Conservation (phyloP, 2,329 filamentous ascomycete genomes). For the Aureobasidium sp. region DNA sequence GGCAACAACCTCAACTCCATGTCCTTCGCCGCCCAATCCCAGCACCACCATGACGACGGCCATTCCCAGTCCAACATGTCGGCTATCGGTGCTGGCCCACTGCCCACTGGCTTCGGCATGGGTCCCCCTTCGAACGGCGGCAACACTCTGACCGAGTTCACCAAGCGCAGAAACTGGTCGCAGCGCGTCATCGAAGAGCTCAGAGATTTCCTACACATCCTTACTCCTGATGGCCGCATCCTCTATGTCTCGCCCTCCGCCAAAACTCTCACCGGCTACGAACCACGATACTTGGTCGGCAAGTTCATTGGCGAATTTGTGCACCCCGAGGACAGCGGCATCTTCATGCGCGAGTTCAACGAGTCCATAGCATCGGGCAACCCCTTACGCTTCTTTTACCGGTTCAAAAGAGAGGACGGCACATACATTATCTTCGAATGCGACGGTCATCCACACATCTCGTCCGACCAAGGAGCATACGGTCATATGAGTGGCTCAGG, state of each 20-base stretch:
- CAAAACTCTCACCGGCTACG: constrained; percentile 66
- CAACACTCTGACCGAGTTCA: constrained; percentile 57
- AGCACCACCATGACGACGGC: constrained; percentile 3
- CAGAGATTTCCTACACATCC: constrained; percentile 78
- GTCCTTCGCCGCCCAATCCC: constrained; percentile 14
- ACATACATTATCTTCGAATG: constrained; percentile 76
- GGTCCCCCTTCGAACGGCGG: constrained; percentile 34
- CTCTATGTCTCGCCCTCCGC: constrained; percentile 79
- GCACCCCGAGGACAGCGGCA: constrained; percentile 73
- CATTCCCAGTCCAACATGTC: constrained; percentile 26
- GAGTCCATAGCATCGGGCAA: constrained; percentile 79
- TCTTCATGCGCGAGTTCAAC: constrained; percentile 82
- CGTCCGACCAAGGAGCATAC: constrained; percentile 49
- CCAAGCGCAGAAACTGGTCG: constrained; percentile 68
- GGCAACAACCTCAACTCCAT: constrained; percentile 18
- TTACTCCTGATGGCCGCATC: constrained; percentile 76
- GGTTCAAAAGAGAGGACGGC: constrained; percentile 67
- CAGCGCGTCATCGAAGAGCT: constrained; percentile 84
- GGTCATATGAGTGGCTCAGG: constrained; percentile 44
- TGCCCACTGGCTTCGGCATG: constrained; percentile 46
- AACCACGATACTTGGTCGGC: constrained; percentile 60
- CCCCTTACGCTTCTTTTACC: constrained; percentile 74
- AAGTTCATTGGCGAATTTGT: constrained; percentile 73
- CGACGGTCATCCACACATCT: constrained; percentile 86
- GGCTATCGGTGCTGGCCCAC: constrained; percentile 45